phyloP scores from a whole-genome alignment of 768 basidiomycete species.

The Infundibulicybe gibba region DNA sequence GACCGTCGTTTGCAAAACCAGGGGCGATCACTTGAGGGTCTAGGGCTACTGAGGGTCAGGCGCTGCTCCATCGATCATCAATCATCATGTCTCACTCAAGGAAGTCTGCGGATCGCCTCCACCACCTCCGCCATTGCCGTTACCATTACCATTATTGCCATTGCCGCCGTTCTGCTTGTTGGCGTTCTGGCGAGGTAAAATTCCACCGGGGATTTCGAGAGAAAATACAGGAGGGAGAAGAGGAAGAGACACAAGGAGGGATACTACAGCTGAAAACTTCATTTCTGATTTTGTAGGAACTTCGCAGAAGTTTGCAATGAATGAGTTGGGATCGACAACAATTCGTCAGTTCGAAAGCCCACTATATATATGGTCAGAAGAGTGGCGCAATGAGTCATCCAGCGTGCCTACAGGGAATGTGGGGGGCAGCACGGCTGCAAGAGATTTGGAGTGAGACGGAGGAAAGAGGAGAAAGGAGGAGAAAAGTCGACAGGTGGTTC shows the following conservation, averaged over 20 bases:
- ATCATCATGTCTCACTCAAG: conserved; percentile 24
- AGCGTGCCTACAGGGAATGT: neutral
- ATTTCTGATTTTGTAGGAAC: neutral
- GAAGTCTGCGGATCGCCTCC: conserved; percentile 41
- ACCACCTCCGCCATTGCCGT: conserved; percentile 11
- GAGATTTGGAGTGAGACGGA: neutral
- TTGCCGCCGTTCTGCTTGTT: conserved; percentile 10
- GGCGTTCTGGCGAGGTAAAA: conserved; percentile 1
- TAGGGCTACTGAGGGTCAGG: conserved; percentile 33
- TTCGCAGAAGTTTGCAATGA: neutral
- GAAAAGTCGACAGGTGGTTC: too few relatives aligned
- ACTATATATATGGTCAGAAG: neutral
- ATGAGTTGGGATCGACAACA: neutral
- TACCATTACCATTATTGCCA: conserved; percentile 3
- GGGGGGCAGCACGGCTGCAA: conserved; percentile 3
- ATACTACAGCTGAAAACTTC: neutral
- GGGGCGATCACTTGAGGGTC: conserved; percentile 46
- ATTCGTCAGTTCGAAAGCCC: neutral
- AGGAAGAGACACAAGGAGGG: neutral
- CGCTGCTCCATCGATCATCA: neutral
- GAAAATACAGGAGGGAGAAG: conserved; percentile 3
- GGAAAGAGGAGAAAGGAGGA: neutral
- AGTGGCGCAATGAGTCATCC: neutral
- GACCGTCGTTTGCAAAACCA: conserved; percentile 49
- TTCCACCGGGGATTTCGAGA: conserved; percentile 5